Evolutionary conservation across 331 rosid species (phyloP).

Genomic region (Quercus tomentella): DNA sequence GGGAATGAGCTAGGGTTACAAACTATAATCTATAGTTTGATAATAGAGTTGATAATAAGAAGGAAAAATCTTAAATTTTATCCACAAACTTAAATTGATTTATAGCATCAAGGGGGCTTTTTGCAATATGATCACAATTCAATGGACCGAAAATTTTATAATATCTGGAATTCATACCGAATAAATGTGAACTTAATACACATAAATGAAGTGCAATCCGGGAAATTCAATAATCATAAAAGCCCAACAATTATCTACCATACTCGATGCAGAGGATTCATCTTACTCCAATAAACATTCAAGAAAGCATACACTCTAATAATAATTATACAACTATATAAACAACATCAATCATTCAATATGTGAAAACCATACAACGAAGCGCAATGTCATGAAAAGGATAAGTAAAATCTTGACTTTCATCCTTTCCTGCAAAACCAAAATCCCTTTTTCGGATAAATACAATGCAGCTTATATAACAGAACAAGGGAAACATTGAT

Average conservation of each 20-base stretch:
- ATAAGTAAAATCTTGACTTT: slow-evolving; percentile 66
- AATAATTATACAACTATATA: too few relatives aligned
- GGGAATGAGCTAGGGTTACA: too few relatives aligned
- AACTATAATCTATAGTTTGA: too few relatives aligned
- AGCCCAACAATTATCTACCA: background rate
- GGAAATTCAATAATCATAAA: background rate
- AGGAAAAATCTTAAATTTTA: background rate
- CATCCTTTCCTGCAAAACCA: slow-evolving; percentile 32
- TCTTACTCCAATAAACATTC: background rate
- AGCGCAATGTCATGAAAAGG: slow-evolving; percentile 23
- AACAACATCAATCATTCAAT: background rate
- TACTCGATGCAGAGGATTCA: background rate
- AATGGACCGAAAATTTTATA: background rate
- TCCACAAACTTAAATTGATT: background rate
- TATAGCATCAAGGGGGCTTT: background rate
- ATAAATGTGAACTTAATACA: background rate
- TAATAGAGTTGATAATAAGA: background rate
- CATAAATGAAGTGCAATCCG: background rate
- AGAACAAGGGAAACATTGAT: too few relatives aligned
- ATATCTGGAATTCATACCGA: background rate
- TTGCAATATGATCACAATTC: background rate
- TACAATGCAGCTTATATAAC: background rate
- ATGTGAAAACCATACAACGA: background rate
- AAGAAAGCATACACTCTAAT: background rate
- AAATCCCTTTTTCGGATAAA: background rate